These are phyloP conservation scores for Hymenoscyphus fructigenus DNA, from an alignment of 2,329 filamentous ascomycete genomes.

Conservation along the genomic window DNA sequence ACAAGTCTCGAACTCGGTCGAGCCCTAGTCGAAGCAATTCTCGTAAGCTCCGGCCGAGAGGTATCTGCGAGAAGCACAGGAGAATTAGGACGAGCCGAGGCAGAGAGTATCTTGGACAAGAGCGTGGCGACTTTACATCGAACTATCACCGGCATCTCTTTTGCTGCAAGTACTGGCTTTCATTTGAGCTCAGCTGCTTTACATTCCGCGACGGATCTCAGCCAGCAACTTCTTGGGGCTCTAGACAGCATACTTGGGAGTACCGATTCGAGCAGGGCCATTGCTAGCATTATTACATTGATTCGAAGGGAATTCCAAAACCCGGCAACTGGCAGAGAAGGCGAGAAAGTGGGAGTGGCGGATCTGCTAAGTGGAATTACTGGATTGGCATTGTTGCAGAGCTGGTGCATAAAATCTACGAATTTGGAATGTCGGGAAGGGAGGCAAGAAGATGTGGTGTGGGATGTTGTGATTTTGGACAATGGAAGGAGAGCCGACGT, in stretches of 20 bases:
- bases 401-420: slow-evolving; percentile 51
- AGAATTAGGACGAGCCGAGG: slow-evolving; percentile 49
- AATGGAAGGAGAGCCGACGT: slow-evolving; percentile 59
- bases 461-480: slow-evolving; percentile 65
- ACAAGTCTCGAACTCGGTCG: slow-evolving; percentile 40
- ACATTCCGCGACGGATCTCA: slow-evolving; percentile 54
- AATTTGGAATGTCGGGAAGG: slow-evolving; percentile 50
- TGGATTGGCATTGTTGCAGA: slow-evolving; percentile 61
- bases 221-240: slow-evolving; percentile 56
- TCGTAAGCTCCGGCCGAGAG: slow-evolving; percentile 36
- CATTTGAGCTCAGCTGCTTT: slow-evolving; percentile 56
- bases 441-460: slow-evolving; percentile 57
- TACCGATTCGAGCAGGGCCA: slow-evolving; percentile 67
- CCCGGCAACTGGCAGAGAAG: slow-evolving; percentile 56
- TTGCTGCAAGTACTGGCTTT: slow-evolving; percentile 62
- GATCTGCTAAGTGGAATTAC: slow-evolving; percentile 62
- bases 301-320: slow-evolving; percentile 65
- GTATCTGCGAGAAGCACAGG: slow-evolving; percentile 10
- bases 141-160: slow-evolving; percentile 57
- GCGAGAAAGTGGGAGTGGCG: slow-evolving; percentile 58
- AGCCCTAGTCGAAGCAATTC: slow-evolving; percentile 39
- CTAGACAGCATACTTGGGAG: slow-evolving; percentile 66
- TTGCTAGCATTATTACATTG: slow-evolving; percentile 64
- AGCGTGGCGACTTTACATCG: slow-evolving; percentile 57
- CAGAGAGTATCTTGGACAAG: slow-evolving; percentile 56